Percentiles rank a stretch among this genome's conserved stretches.
These are phyloP conservation scores for Knoxdaviesia proteae DNA, from an alignment of 2,329 filamentous ascomycete genomes.

Conservation along the genomic window DNA sequence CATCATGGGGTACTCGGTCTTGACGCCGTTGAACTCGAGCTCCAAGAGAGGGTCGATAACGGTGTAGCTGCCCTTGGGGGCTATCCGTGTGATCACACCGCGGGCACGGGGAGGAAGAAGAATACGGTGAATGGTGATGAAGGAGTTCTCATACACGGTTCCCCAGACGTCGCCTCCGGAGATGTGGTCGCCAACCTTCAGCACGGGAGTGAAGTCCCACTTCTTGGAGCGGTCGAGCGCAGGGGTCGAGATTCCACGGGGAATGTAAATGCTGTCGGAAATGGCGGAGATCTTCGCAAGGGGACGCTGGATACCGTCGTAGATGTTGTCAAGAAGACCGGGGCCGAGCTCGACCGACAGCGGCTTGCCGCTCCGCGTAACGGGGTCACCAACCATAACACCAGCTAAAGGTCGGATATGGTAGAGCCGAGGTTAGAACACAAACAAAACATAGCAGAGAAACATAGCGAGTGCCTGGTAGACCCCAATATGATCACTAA, in stretches of 20 bases:
- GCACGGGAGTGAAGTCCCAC: conserved; percentile 83
- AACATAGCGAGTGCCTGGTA: not conserved
- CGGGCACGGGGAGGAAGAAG: conserved; percentile 74
- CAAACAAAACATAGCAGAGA: not conserved
- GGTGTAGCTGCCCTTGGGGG: conserved; percentile 77
- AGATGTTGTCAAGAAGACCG: conserved; percentile 95
- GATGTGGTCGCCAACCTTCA: conserved; percentile 94
- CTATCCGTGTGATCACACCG: conserved; percentile 81
- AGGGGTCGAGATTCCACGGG: conserved; percentile 74
- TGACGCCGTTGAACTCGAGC: conserved; percentile 92
- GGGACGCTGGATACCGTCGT: conserved; percentile 95
- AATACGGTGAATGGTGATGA: conserved; percentile 85
- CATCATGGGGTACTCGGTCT: conserved; percentile 93
- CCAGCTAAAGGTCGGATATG: conserved; percentile 39
- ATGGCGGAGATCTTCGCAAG: conserved; percentile 62
- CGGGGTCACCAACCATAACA: conserved; percentile 88
- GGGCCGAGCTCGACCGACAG: conserved; percentile 93
- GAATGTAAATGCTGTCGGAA: conserved; percentile 87
- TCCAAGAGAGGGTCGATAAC: conserved; percentile 88
- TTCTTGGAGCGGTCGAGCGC: conserved; percentile 79
- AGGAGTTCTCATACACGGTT: conserved; percentile 85
- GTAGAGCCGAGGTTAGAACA: not conserved
- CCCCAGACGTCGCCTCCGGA: conserved; percentile 93
- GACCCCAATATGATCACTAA: not conserved
- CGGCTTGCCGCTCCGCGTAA: conserved; percentile 77